These are phyloP conservation scores for Oryza officinalis DNA, from an alignment of 176 grass and related monocot genomes.

Conservation along the genomic window DNA sequence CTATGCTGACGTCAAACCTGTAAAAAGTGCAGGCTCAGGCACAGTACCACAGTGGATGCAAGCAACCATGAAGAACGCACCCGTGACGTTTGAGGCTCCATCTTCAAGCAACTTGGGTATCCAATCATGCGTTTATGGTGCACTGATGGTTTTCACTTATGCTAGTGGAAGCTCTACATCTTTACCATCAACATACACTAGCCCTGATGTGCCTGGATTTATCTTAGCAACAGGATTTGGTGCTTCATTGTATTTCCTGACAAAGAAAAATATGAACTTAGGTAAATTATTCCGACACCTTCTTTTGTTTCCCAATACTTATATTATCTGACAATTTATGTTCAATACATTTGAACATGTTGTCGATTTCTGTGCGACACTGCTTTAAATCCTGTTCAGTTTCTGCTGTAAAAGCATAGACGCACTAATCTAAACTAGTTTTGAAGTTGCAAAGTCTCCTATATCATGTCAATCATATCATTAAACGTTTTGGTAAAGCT, in stretches of 20 bases:
- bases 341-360: neutral
- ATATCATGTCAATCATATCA: neutral
- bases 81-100: conserved; percentile 70
- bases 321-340: conserved; percentile 5
- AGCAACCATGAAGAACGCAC: conserved; percentile 61
- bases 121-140: conserved; percentile 76
- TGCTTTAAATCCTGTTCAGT: neutral
- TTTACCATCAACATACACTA: conserved; percentile 61
- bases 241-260: conserved; percentile 87
- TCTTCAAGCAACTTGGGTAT: conserved; percentile 64
- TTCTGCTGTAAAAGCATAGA: neutral
- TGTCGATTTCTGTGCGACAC: neutral
- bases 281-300: conserved; percentile 41
- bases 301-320: neutral
- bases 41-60: conserved; percentile 75
- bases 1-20: conserved; percentile 92
- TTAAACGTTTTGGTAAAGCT: neutral
- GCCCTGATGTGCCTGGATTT: conserved; percentile 71
- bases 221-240: conserved; percentile 86
- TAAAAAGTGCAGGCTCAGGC: conserved; percentile 48
- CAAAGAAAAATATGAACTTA: conserved; percentile 92
- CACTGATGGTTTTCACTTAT: conserved; percentile 85
- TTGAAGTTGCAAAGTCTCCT: neutral
- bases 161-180: conserved; percentile 68
- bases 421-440: neutral